A percentile compares a stretch with the other conserved stretches of the same genome.
Conservation (phyloP, 129 eudicot genomes). For the Lactuca sativa region DNA sequence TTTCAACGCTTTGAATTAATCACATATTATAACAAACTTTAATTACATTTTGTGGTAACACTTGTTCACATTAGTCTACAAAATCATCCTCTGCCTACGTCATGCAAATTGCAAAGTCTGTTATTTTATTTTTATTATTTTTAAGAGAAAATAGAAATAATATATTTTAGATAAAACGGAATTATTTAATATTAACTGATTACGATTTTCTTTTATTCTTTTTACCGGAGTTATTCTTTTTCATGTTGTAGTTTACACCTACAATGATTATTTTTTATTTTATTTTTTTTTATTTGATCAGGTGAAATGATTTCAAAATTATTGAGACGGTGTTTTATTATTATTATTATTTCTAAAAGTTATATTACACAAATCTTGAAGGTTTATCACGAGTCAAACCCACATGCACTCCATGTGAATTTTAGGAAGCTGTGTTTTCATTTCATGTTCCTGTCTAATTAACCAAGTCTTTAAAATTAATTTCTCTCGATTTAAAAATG, state of each 20-base stretch:
- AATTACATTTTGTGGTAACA: neutral
- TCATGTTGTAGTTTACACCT: neutral
- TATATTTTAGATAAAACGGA: no score
- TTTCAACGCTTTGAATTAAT: conserved; percentile 16
- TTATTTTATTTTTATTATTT: neutral
- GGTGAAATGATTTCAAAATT: neutral
- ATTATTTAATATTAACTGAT: no score
- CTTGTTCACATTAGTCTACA: neutral
- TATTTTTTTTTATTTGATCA: neutral
- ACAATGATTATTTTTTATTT: neutral
- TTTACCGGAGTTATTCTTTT: no score
- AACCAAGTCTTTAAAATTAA: conserved; percentile 6
- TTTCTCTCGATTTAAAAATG: neutral
- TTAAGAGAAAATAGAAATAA: neutral
- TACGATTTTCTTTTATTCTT: no score
- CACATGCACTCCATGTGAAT: conserved; percentile 42
- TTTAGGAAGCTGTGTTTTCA: conserved; percentile 23
- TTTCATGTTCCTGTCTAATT: conserved; percentile 34
- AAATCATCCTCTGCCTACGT: neutral
- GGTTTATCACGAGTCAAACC: conserved; percentile 38
- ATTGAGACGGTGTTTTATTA: neutral
- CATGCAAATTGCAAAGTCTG: neutral
- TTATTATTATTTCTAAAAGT: neutral
- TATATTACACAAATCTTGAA: conserved; percentile 26
- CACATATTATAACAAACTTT: neutral